phyloP scores from a whole-genome alignment of 176 grass and related monocot species.

The Oryza punctata region DNA sequence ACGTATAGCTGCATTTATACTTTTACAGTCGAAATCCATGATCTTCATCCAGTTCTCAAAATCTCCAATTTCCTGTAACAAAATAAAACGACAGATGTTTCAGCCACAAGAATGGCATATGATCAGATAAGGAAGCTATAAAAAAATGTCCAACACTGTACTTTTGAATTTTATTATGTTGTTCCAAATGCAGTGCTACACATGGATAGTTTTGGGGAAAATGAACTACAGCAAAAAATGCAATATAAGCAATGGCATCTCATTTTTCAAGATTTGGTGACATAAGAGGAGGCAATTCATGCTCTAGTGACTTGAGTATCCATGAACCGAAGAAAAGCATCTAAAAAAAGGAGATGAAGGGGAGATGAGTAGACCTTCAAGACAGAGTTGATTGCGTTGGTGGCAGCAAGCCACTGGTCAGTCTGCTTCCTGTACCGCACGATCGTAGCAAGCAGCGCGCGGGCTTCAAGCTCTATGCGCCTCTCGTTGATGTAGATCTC shows the following conservation, averaged over 20 bases:
- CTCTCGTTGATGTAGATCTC: conserved; percentile 80
- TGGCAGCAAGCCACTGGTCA: conserved; percentile 77
- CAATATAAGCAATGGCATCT: background rate
- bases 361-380: conserved; percentile 50
- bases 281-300: background rate
- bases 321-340: background rate
- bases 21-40: conserved; percentile 86
- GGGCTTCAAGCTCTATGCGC: conserved; percentile 68
- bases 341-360: background rate
- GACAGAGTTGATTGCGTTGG: conserved; percentile 66
- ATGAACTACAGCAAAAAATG: too few relatives aligned
- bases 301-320: background rate
- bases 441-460: conserved; percentile 52
- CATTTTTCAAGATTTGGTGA: background rate
- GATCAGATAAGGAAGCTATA: background rate
- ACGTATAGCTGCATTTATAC: conserved; percentile 69
- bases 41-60: conserved; percentile 86
- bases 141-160: background rate
- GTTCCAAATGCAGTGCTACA: background rate
- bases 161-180: background rate
- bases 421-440: conserved; percentile 77
- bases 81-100: background rate
- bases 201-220: background rate
- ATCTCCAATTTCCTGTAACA: conserved; percentile 66
- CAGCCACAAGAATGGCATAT: background rate